phyloP scores from a whole-genome alignment of 1,139 yeast genomes.

The Entelexis sorbosivorans region DNA sequence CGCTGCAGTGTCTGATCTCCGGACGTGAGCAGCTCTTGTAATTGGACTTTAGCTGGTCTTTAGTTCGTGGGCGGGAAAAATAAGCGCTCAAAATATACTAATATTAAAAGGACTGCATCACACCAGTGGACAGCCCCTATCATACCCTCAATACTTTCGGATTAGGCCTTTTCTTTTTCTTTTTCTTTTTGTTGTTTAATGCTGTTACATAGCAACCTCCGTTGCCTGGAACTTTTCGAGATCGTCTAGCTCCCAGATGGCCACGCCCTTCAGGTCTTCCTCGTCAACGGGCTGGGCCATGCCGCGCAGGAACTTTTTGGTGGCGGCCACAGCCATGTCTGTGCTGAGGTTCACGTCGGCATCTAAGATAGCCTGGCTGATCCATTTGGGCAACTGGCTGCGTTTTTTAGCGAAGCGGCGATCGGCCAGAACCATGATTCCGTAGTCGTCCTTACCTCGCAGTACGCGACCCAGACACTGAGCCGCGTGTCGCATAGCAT shows the following conservation, averaged over 20 bases:
- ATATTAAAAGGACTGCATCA: too few relatives aligned
- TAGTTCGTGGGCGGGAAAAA: neutral
- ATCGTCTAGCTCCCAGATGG: slow-evolving; percentile 70
- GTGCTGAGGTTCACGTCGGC: slow-evolving; percentile 88
- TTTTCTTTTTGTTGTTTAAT: neutral
- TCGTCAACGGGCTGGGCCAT: slow-evolving; percentile 92
- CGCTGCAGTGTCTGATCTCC: slow-evolving; percentile 16
- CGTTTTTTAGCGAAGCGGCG: slow-evolving; percentile 80
- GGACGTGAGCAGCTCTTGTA: neutral
- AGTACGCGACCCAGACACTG: slow-evolving; percentile 94
- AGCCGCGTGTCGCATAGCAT: slow-evolving; percentile 99
- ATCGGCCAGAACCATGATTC: slow-evolving; percentile 96
- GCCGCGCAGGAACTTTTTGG: slow-evolving; percentile 80
- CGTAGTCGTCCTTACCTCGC: slow-evolving; percentile 96
- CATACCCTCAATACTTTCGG: too few relatives aligned
- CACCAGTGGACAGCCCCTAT: too few relatives aligned
- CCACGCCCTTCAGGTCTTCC: slow-evolving; percentile 85
- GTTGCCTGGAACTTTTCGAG: slow-evolving; percentile 21
- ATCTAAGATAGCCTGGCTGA: slow-evolving; percentile 80
- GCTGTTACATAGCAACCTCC: slow-evolving; percentile 3
- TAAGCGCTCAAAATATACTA: neutral
- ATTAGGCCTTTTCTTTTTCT: too few relatives aligned
- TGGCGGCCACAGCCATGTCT: slow-evolving; percentile 94
- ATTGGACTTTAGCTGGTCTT: neutral
- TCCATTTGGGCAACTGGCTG: slow-evolving; percentile 91